Evolutionary conservation across 371 early-diverging fungal genomes (phyloP), one percentile per base, ranked within the genome.

Genomic region (Zychaea mexicana): DNA sequence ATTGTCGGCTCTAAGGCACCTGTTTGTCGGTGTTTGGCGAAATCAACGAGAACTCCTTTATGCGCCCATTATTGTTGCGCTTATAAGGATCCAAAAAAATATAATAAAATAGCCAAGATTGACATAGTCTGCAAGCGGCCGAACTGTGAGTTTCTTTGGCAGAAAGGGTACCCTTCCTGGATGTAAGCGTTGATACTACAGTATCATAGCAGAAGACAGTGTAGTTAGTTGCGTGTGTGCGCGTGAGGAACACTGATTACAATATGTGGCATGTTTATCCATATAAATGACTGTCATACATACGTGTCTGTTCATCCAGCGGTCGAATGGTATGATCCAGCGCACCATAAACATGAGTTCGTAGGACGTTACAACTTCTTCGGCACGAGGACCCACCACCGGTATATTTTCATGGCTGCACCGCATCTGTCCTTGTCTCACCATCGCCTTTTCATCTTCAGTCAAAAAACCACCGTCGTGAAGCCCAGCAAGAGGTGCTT

Each of bases 361-460:
- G 32, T 70, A 68, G 0, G 69, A 66, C 42, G 65, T 38, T 9
- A 74, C 71, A 45, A 68, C 49, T 7, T 63, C 57, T 39, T 68
- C 64, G 17, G 64, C 61, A 30, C 74, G 66, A 30, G 68, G 68
- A 2, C 74, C 74, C 32, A 74, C 10, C 2, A 64, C 60, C 27
- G 68, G 70, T 53, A 74, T 66, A 27, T 67, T 65, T 27, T 26
- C 17, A 17, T 61, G 59, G 13, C 60, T 66, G 46, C 70, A 74
- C 19, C 38, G 53, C 58, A 64, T 61, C 13, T 52, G 53, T 3
- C 71, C 71, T 46, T 64, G 45, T 32, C 57, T 36, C 12, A 71
- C 54, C 13, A 46, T 36, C 28, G 26, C 10, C 26, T 39, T 57
- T n/a, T 67, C 71, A 31, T 71, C 64, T 24, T 57, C 52, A 22